phyloP scores from a whole-genome alignment of 1,284 basidiomycete species.

The Papiliotrema terrestris region DNA sequence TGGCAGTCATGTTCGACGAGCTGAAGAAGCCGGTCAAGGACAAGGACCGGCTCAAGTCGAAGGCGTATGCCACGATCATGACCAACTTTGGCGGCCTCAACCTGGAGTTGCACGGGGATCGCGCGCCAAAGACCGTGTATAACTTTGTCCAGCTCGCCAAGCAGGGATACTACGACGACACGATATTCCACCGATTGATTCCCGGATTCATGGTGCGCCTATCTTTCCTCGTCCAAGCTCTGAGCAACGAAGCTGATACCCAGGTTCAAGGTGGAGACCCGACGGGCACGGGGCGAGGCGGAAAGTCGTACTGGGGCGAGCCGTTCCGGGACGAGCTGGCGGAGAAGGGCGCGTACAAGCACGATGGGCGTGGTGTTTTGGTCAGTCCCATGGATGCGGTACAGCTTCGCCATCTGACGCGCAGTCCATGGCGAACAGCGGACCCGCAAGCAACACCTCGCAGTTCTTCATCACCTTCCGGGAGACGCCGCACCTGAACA shows the following conservation, averaged over 20 bases:
- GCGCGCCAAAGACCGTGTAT: constrained; percentile 96
- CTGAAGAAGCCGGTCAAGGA: constrained; percentile 79
- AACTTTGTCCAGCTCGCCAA: constrained; percentile 92
- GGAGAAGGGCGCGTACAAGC: constrained; percentile 76
- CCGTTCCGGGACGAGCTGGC: constrained; percentile 92
- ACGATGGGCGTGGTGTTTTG: constrained; percentile 71
- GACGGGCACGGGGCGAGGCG: constrained; percentile 90
- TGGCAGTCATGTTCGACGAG: constrained; percentile 77
- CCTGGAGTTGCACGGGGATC: constrained; percentile 68
- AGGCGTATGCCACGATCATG: constrained; percentile 84
- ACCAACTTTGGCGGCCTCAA: constrained; percentile 89
- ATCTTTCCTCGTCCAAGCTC: too few species aligned
- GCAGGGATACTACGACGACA: constrained; percentile 81
- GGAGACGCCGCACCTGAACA: constrained; percentile 65
- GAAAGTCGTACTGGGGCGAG: constrained; percentile 90
- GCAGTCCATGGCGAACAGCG: constrained; percentile 83
- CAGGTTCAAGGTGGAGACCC: constrained; percentile 95
- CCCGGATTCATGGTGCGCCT: constrained; percentile 88
- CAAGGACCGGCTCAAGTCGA: constrained; percentile 82
- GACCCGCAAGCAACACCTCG: constrained; percentile 60
- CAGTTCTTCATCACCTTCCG: constrained; percentile 90
- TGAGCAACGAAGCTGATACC: neutral
- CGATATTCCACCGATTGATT: constrained; percentile 82
- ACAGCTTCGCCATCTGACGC: neutral
- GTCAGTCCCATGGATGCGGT: constrained; percentile 35